A percentile compares a stretch with the other conserved stretches of the same genome.
Evolutionary conservation across 768 basidiomycete species (phyloP).

Genomic region (Panaeolus cyanescens): DNA sequence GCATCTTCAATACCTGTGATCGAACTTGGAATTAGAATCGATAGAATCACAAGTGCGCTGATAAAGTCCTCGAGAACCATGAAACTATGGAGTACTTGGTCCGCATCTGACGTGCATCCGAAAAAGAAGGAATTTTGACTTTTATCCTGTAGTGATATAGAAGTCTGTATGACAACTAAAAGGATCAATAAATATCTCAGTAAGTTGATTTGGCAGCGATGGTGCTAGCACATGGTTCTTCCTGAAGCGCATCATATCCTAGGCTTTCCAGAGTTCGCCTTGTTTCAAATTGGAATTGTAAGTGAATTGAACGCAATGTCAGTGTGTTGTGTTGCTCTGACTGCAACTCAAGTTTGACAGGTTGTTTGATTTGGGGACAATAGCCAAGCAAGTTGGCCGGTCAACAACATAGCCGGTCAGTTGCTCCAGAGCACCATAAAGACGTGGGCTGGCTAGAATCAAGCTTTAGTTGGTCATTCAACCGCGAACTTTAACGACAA

Average conservation of each 20-base stretch:
- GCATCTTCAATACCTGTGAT: neutral
- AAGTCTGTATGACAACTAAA: neutral
- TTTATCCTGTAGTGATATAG: neutral
- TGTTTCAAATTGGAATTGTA: too few relatives aligned
- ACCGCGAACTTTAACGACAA: conserved; percentile 17
- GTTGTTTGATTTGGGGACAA: neutral
- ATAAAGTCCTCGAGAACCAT: neutral
- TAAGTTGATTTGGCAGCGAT: too few relatives aligned
- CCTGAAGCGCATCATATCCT: too few relatives aligned
- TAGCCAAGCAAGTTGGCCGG: neutral
- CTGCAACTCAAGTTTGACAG: too few relatives aligned
- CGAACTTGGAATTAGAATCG: neutral
- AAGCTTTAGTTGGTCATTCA: neutral
- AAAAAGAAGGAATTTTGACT: neutral
- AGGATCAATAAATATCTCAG: neutral
- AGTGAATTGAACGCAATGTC: too few relatives aligned
- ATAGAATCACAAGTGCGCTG: neutral
- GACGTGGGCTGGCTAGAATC: neutral
- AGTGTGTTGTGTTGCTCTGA: too few relatives aligned
- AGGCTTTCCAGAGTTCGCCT: too few relatives aligned
- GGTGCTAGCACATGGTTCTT: too few relatives aligned
- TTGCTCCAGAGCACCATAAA: neutral
- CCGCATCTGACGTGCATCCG: neutral
- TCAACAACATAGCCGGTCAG: neutral
- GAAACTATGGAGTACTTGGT: neutral